Evolutionary conservation across 2,329 filamentous ascomycete species (phyloP).

Genomic region (Verticillium isaacii): DNA sequence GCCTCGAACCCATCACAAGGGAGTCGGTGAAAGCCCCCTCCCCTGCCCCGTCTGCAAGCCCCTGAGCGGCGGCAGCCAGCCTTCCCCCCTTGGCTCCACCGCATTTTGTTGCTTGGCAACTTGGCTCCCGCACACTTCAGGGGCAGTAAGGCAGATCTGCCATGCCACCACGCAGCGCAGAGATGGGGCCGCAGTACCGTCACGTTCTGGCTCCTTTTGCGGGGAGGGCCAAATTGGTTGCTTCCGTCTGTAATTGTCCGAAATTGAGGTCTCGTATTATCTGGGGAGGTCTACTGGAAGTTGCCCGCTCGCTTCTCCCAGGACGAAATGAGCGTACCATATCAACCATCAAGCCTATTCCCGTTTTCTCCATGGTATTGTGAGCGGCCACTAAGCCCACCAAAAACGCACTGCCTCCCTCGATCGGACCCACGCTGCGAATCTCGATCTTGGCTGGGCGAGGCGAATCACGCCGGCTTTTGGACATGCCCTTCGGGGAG

Average conservation of each 20-base stretch:
- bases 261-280: neutral
- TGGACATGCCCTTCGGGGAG: neutral
- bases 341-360: neutral
- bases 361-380: neutral
- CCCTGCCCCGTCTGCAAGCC: neutral
- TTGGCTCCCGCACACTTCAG: neutral
- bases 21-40: conserved; percentile 15
- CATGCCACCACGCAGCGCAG: neutral
- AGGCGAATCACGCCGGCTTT: neutral
- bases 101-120: neutral
- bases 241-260: neutral
- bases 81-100: neutral
- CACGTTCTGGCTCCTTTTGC: neutral
- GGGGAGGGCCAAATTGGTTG: neutral
- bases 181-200: neutral
- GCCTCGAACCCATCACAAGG: conserved; percentile 3
- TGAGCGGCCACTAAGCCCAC: neutral
- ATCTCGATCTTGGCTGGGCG: neutral
- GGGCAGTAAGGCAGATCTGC: neutral
- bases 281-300: neutral
- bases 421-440: neutral
- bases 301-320: neutral
- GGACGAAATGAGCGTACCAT: neutral
- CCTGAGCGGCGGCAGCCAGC: neutral
- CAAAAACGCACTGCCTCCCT: neutral